These are phyloP conservation scores for Rubus parviflorus DNA, from an alignment of 306 rosid genomes.

Conservation along the genomic window DNA sequence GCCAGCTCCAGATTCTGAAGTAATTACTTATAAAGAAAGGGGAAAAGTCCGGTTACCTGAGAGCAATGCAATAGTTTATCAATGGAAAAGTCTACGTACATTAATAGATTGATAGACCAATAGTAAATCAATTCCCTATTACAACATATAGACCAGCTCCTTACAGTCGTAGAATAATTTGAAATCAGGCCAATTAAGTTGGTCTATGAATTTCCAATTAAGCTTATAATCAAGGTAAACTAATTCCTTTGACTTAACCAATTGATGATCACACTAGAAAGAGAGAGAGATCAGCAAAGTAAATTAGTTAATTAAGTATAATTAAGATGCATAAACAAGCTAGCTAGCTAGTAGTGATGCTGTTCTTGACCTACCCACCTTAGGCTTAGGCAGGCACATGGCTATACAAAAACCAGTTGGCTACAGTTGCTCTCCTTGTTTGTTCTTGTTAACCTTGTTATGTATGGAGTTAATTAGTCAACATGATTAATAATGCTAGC, in stretches of 20 bases:
- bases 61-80: too few species aligned
- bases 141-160: too few species aligned
- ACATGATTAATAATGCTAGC: neutral
- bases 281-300: neutral
- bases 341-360: neutral
- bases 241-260: neutral
- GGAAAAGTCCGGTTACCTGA: too few species aligned
- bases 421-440: slow-evolving; percentile 8
- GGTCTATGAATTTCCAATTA: too few species aligned
- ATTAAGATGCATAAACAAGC: neutral
- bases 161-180: too few species aligned
- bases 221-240: too few species aligned
- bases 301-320: neutral
- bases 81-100: too few species aligned
- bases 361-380: slow-evolving; percentile 3
- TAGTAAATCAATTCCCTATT: too few species aligned
- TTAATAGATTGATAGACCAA: too few species aligned
- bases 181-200: too few species aligned
- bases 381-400: neutral
- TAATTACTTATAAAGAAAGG: too few species aligned
- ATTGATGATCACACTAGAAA: neutral
- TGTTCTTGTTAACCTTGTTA: neutral
- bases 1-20: neutral
- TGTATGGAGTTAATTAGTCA: neutral
- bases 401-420: neutral